Evolutionary conservation across 202 grass and related monocot species (phyloP), one percentile per base, ranked within the genome.

Genomic region (Cymbopogon flexuosus): DNA sequence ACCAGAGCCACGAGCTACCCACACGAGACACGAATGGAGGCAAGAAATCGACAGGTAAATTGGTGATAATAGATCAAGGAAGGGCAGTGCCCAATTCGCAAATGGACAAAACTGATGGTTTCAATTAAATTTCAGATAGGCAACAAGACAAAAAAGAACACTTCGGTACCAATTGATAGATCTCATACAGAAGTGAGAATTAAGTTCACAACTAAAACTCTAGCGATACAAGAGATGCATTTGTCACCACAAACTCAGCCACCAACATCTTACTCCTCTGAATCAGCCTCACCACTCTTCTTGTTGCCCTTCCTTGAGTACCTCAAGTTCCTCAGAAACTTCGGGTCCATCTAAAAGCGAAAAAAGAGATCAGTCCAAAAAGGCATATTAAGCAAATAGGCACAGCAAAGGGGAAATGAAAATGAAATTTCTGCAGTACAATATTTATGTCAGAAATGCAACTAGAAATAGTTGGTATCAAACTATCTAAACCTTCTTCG

Each of bases 241-340:
- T 37, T 13, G 72, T 77, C 5, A 12, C 6, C 40, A 61, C 29
- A 39, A 39, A 4, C 70, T 62, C 10, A 5, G 10, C 51, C 46
- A 49, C 14, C 33, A 56, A 41, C 41, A 56, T 5, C 52, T 75
- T 94, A 97, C 85, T 92, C 83, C 81, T 93, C 89, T 0, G 88
- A 21, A 47, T 78, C 84, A 3, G 57, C 74, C 60, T 76, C 90
- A 5, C 82, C 92, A 13, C 22, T 68, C 84, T 84, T 89, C 45
- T 89, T 87, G 86, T 95, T 98, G 82, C 89, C 83, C 90, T 98
- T 98, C 90, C 86, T 95, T 0, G 95, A 87, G 64, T 98, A 98
- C 91, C 96, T 95, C 86, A 86, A 90, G 64, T 98, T 98, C 86
- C 92, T 92, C 19, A 93, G 66, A 69, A 95, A 98, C 82, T 98